Base-by-base conservation (phyloP, 2,329 filamentous ascomycete genomes). In the Camptophora hylomeconis region DNA sequence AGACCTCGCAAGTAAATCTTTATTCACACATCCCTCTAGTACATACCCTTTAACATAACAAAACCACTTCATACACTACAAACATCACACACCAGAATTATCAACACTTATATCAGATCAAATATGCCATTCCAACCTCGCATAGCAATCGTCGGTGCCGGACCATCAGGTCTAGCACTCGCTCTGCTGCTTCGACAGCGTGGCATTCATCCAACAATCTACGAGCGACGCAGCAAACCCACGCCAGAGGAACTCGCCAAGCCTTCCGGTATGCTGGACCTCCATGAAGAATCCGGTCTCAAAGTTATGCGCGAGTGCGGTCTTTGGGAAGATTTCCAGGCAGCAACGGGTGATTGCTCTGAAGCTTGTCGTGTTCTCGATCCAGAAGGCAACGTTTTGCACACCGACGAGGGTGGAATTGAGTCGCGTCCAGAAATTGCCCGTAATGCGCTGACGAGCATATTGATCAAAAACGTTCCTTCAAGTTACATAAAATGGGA, bases 111-210 rank as follows among this genome's bases (percentile, higher is more conserved):
- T n/a, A n/a, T n/a, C n/a, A n/a, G n/a, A n/a, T n/a, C n/a, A n/a
- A n/a, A n/a, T n/a, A n/a, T n/a, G n/a, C n/a, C 24, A 15, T 28
- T 9, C 9, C 18, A 28, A 20, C 46, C 44, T 11, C 45, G 44
- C 24, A 55, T 57, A 17, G 53, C 52, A 19, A 54, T 57, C 20
- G 42, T 57, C 22, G 54, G 54, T 15, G 51, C 44, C 13, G 55
- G 56, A 3, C 56, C 53, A n/a, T 51, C 51, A 5, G 47, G 47
- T 3, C 28, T 47, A 3, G 45, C 43, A 1, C 32, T 50, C 6
- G 44, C 33, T 18, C 34, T 38, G 8, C 31, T 50, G 5, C 41
- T 50, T 1, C 34, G 46, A 16, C 32, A 36, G 15, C 29, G 29
- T 24, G 16, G 28, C 6, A 46, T 50, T 9, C 28, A 36, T 25